Conservation (phyloP, 148 eudicot genomes). For the Arctostaphylos glauca region DNA sequence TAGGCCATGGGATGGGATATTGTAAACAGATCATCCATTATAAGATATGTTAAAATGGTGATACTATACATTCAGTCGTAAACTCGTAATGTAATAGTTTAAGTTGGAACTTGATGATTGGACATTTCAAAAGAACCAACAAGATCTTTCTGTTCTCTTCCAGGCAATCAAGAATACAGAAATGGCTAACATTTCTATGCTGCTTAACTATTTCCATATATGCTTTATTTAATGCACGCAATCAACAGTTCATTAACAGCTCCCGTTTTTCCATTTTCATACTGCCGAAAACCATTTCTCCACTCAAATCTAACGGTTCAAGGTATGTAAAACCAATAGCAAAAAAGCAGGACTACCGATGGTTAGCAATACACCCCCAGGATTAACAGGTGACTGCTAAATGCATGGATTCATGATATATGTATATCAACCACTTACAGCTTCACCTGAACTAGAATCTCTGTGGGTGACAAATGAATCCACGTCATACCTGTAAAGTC, state of each 20-base stretch:
- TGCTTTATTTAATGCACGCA: not conserved
- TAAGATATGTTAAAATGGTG: not conserved
- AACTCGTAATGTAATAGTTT: not conserved
- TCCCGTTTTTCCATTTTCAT: not conserved
- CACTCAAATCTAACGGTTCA: conserved; percentile 8
- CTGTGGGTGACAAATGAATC: conserved; percentile 67
- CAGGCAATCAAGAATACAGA: not conserved
- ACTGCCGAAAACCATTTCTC: not conserved
- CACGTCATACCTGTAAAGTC: conserved; percentile 76
- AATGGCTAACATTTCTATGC: not conserved
- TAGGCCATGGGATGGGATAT: conserved; percentile 1
- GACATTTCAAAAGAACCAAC: not conserved
- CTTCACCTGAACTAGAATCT: conserved; percentile 57
- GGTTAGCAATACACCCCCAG: not conserved
- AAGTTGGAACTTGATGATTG: not conserved
- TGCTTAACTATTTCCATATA: not conserved
- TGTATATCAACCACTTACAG: conserved; percentile 52
- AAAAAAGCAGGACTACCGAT: not conserved
- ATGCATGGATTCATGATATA: not conserved
- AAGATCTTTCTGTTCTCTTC: not conserved
- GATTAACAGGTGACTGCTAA: not conserved
- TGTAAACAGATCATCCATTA: not conserved
- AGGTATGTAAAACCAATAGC: not conserved
- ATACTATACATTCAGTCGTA: not conserved
- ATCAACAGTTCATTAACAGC: not conserved